Conservation (phyloP, 495 filamentous ascomycete genomes). For the Annulohypoxylon maeteangense region DNA sequence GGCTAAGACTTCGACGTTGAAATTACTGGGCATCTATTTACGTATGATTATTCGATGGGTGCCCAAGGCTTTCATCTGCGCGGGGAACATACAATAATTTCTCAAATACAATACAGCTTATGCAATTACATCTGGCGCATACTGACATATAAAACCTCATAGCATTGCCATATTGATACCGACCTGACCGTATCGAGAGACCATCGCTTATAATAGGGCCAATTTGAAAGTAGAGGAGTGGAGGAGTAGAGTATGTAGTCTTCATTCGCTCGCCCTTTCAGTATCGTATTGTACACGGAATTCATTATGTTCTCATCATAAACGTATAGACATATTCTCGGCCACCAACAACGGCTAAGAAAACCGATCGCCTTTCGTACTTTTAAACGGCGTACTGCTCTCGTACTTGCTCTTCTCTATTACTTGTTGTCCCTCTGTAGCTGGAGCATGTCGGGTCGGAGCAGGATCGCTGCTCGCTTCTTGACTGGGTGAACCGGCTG, state of each 20-base stretch:
- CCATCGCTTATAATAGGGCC: background rate
- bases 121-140: constrained; percentile 17
- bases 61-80: background rate
- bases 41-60: background rate
- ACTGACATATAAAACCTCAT: background rate
- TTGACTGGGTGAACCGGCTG: constrained; percentile 77
- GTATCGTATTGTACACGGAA: constrained; percentile 24
- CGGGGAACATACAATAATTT: background rate
- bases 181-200: constrained; percentile 1
- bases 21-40: background rate
- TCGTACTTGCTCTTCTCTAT: constrained; percentile 93
- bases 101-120: background rate
- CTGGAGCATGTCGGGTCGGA: constrained; percentile 82
- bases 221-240: constrained; percentile 17
- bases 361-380: constrained; percentile 86
- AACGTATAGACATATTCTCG: constrained; percentile 16
- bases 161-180: background rate
- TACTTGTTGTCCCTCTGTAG: constrained; percentile 74
- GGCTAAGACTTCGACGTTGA: background rate
- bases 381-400: constrained; percentile 71
- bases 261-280: constrained; percentile 3
- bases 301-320: constrained; percentile 28
- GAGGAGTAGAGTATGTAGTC: constrained; percentile 20
- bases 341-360: constrained; percentile 45
- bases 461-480: constrained; percentile 87